Evolutionary conservation across 352 stramenopile species (phyloP).

Genomic region (Phytophthora pini): DNA sequence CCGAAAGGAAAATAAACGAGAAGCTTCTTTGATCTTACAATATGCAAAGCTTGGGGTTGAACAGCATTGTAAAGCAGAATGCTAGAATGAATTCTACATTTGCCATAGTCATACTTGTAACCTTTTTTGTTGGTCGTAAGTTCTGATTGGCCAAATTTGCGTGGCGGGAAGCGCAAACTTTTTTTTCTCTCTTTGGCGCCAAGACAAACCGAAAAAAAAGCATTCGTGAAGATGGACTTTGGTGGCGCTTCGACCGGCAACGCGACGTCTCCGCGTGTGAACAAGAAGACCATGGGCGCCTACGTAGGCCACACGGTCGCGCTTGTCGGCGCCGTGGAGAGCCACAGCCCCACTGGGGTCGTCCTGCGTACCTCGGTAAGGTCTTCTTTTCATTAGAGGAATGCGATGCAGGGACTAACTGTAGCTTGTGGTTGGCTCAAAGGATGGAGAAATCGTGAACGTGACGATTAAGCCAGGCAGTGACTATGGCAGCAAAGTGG

Average conservation of each 20-base stretch:
- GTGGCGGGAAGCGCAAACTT: neutral
- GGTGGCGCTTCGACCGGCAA: conserved; percentile 39
- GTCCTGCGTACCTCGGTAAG: conserved; percentile 78
- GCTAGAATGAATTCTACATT: too few relatives aligned
- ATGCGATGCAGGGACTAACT: neutral
- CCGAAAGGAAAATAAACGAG: too few relatives aligned
- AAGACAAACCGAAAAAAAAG: conserved; percentile 6
- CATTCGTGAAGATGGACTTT: conserved; percentile 56
- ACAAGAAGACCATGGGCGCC: conserved; percentile 73
- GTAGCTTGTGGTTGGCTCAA: conserved; percentile 2
- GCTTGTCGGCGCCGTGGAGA: conserved; percentile 79
- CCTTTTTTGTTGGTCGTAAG: too few relatives aligned
- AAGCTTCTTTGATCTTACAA: too few relatives aligned
- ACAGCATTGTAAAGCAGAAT: too few relatives aligned
- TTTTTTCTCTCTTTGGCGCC: conserved; percentile 24
- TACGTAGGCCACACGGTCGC: conserved; percentile 78
- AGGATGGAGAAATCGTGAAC: conserved; percentile 85
- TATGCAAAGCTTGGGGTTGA: too few relatives aligned
- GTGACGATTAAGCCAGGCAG: conserved; percentile 72
- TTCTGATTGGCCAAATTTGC: conserved; percentile 22
- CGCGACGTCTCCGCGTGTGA: conserved; percentile 81
- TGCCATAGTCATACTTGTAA: too few relatives aligned
- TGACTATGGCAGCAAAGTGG: conserved; percentile 86
- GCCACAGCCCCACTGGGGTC: conserved; percentile 72
- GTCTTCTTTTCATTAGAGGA: too few relatives aligned